Base-by-base conservation (phyloP, 2,329 filamentous ascomycete genomes). In the Ophiostoma angusticollis region DNA sequence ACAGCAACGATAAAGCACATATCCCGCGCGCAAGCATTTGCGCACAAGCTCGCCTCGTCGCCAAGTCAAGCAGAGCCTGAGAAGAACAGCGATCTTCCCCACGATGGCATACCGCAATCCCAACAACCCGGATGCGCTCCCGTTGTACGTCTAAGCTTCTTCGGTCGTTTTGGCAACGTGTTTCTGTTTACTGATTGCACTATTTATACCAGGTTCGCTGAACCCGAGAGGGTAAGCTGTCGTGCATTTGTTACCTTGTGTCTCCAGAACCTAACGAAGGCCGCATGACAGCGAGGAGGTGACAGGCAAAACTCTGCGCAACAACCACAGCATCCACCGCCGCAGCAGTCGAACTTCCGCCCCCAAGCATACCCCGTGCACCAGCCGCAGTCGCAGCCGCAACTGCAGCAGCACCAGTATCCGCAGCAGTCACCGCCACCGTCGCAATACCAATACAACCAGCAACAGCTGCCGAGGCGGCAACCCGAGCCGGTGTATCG, bases 111-210 rank as follows among this genome's bases (percentile, higher is more conserved):
- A 96, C 70, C 93, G 93, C 63, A 78, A 78, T 59, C 75, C 80
- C 40, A 91, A 86, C 66, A 93, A 98, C 60, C 87, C 87, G 24
- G 89, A 98, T 67, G 84, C 86, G 57, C 76, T 98, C 47, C 89
- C 89, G 56, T 85, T 85, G 82, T 91, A 70, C 64, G 80, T 24
- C 12, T 9, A 11, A 4, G 14, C n/a, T 18, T 18, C 18, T 9
- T 14, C 18, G 14, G 14, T 16, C 5, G 16, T 24, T 6, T 32
- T 27, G 36, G 29, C 18, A 19, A 19, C 6, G 9, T 2, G 5
- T 28, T 13, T 16, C 19, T 7, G 8, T 4, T n/a, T 32, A n/a
- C 41, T 37, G 31, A 36, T 21, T 6, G 19, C 13, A 5, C 12
- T 17, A 16, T 35, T 22, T 28, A 6, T 6, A 3, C 19, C 18